These are phyloP conservation scores for Polygonum aviculare DNA, from an alignment of 148 eudicot species.

Conservation along the genomic window DNA sequence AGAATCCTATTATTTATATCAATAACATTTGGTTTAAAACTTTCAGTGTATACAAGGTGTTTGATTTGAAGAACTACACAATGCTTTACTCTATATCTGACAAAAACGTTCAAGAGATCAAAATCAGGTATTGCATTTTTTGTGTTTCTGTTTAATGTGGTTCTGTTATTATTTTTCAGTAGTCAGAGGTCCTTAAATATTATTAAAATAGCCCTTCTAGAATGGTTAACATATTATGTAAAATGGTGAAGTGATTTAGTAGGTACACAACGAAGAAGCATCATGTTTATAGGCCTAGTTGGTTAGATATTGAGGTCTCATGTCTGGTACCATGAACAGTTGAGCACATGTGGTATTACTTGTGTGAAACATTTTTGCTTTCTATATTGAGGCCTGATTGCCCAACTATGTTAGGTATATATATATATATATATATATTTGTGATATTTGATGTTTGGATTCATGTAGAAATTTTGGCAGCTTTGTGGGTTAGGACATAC, in stretches of 20 bases:
- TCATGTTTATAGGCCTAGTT: neutral
- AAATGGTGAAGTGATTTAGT: neutral
- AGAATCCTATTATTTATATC: neutral
- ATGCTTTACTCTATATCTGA: conserved; percentile 93
- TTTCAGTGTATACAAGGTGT: conserved; percentile 21
- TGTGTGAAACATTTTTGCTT: neutral
- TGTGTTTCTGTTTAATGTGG: neutral
- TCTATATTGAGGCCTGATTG: neutral
- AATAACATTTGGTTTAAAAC: neutral
- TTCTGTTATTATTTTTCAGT: neutral
- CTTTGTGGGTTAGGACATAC: neutral
- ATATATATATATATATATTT: neutral
- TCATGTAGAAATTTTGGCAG: neutral
- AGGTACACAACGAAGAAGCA: neutral
- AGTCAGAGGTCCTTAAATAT: neutral
- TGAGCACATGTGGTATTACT: neutral
- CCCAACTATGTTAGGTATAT: neutral
- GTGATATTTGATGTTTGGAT: neutral
- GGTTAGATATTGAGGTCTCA: neutral
- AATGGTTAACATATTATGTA: neutral
- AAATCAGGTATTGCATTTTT: conserved; percentile 53
- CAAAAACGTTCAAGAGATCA: conserved; percentile 91
- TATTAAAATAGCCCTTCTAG: neutral
- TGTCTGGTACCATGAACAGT: neutral
- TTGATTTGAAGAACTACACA: conserved; percentile 56